Evolutionary conservation across 2,329 filamentous ascomycete genomes (phyloP), one percentile per base, ranked within the genome.

Genomic region (Exophiala sp.): DNA sequence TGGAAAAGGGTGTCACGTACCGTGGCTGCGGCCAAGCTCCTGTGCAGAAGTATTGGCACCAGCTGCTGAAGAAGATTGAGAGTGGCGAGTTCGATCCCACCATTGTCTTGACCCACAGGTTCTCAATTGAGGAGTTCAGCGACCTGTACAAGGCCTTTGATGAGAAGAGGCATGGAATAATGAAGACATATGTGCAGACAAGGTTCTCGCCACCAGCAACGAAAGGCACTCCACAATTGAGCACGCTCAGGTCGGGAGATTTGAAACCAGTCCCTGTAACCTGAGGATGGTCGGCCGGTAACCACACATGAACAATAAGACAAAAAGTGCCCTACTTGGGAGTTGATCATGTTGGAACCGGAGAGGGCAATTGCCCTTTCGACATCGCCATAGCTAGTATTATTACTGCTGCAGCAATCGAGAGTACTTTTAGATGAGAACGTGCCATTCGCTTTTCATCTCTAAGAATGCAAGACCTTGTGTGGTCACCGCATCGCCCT

Each of bases 1-100:
- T 69, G 66, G 66, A 70, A 52, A 69, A 69, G 43, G 62, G 59
- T 2, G 61, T 70, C 53, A 69, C 65, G 2, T 48, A 68, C 10
- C 62, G 66, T 18, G 68, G 68, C 45, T 84, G 84, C 62, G 82
- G 82, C 3, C 82, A 85, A 65, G 81, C 81, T 2, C 89, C 89
- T 0, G 88, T 94, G 0, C 88, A 91, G 63, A 82, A 48, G 21
- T 47, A 47, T 47, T 47, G 44, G 44, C 44, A 47, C 32, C 80
- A 87, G 3, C 75, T 95, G 10, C 76, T 92, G 42, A 71, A 80
- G 57, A 76, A 76, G 40, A 63, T 62, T 38, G 56, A 47, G 40
- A 61, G 38, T n/a, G 58, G 44, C 16, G 51, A 53, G 46, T 62
- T 59, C 21, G 52, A 52, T 12, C 59, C 60, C 33, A 50, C 38